These are phyloP conservation scores for Eragrostis tef DNA, from an alignment of 202 grass and related monocot species.

Conservation along the genomic window DNA sequence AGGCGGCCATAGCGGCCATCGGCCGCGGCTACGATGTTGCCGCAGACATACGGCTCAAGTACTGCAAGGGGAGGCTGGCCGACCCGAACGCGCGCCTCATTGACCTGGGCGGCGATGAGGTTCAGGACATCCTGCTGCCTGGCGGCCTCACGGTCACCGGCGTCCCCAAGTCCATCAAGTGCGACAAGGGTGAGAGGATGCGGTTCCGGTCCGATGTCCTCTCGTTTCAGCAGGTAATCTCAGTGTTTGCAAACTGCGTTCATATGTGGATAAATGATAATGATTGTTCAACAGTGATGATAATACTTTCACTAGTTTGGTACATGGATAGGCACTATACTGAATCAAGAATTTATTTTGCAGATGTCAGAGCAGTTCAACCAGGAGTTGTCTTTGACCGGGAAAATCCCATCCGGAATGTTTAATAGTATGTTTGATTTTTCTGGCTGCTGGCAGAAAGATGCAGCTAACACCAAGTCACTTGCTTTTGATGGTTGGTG, in stretches of 20 bases:
- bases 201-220: constrained; percentile 86
- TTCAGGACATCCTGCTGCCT: constrained; percentile 72
- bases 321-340: background rate
- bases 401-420: constrained; percentile 89
- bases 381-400: constrained; percentile 80
- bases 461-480: constrained; percentile 80
- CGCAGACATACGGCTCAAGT: constrained; percentile 78
- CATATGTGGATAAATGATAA: background rate
- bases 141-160: constrained; percentile 61
- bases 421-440: constrained; percentile 96
- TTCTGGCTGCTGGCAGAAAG: constrained; percentile 90
- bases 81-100: constrained; percentile 71
- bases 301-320: background rate
- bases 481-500: constrained; percentile 93
- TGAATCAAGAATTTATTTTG: constrained; percentile 36
- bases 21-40: constrained; percentile 85
- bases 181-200: constrained; percentile 87
- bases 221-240: constrained; percentile 88
- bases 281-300: background rate
- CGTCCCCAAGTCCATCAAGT: constrained; percentile 80
- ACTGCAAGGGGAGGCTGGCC: constrained; percentile 65
- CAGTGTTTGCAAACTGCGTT: background rate
- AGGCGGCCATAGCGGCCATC: constrained; percentile 69
- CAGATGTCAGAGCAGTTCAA: constrained; percentile 99
- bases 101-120: constrained; percentile 59